A percentile compares a stretch with the other conserved stretches of the same genome.
Evolutionary conservation across 2,329 filamentous ascomycete genomes (phyloP).

Genomic region (Saccharata proteae): DNA sequence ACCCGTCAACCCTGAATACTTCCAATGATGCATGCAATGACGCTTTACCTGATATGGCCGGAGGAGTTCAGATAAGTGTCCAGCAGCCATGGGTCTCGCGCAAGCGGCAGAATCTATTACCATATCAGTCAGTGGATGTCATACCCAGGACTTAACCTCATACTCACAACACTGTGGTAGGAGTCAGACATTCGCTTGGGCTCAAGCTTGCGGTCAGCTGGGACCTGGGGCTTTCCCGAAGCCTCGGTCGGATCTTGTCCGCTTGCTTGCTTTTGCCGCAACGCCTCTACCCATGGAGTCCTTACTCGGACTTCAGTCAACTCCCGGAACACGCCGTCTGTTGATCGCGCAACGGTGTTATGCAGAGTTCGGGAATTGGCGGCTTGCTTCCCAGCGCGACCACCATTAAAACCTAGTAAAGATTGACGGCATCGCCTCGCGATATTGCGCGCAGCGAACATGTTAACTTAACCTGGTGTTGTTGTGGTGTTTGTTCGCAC

Average conservation of each 20-base stretch:
- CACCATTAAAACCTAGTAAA: no score
- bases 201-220: slow-evolving; percentile 42
- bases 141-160: neutral
- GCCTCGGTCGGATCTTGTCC: slow-evolving; percentile 18
- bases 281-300: slow-evolving; percentile 58
- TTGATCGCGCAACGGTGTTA: slow-evolving; percentile 22
- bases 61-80: slow-evolving; percentile 68
- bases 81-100: slow-evolving; percentile 62
- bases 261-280: slow-evolving; percentile 39
- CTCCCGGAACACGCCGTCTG: slow-evolving; percentile 49
- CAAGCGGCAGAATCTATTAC: slow-evolving; percentile 50
- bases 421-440: no score
- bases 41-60: slow-evolving; percentile 45
- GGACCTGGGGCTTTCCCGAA: slow-evolving; percentile 22
- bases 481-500: no score
- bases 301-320: slow-evolving; percentile 48
- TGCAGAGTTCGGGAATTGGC: slow-evolving; percentile 15
- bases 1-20: slow-evolving; percentile 1
- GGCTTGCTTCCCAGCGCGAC: neutral
- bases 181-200: slow-evolving; percentile 62
- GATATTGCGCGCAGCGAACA: no score
- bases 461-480: no score
- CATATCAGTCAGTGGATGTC: slow-evolving; percentile 15
- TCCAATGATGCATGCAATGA: neutral
- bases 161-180: slow-evolving; percentile 52